Evolutionary conservation across 495 filamentous ascomycete species (phyloP).

Genomic region (Filosporella fistucella): DNA sequence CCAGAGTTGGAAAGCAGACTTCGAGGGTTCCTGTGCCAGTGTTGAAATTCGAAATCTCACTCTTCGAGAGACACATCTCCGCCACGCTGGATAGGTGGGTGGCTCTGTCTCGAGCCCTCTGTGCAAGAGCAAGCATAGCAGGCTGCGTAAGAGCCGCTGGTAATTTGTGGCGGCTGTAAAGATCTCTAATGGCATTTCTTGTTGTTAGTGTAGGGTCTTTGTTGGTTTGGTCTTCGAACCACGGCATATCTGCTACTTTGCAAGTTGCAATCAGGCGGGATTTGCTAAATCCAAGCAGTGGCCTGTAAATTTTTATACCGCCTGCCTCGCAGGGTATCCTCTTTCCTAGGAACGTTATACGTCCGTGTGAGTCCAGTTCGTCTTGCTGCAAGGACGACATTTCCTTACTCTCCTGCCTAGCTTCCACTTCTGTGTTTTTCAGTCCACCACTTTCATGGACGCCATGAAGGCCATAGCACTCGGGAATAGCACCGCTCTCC

Average conservation of each 20-base stretch:
- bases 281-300: conserved; percentile 72
- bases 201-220: conserved; percentile 68
- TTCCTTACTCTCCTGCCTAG: no score
- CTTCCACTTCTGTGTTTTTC: no score
- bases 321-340: conserved; percentile 46
- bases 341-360: not conserved
- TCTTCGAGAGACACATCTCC: conserved; percentile 15
- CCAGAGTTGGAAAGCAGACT: conserved; percentile 34
- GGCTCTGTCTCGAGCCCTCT: no score
- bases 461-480: conserved; percentile 71
- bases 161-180: conserved; percentile 53
- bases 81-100: conserved; percentile 28
- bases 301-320: conserved; percentile 68
- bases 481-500: conserved; percentile 62
- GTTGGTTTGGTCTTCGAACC: conserved; percentile 88
- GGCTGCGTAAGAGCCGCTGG: conserved; percentile 65
- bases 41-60: conserved; percentile 34
- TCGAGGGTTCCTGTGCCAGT: conserved; percentile 34
- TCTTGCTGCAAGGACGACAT: no score
- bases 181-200: conserved; percentile 73
- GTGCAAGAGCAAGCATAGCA: no score
- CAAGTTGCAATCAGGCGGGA: conserved; percentile 69
- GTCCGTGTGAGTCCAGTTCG: no score
- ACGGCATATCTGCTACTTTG: conserved; percentile 53
- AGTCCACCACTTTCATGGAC: conserved; percentile 60